Conservation (phyloP, 192 early-diverging fungal species). For the Coemansia sp. region DNA sequence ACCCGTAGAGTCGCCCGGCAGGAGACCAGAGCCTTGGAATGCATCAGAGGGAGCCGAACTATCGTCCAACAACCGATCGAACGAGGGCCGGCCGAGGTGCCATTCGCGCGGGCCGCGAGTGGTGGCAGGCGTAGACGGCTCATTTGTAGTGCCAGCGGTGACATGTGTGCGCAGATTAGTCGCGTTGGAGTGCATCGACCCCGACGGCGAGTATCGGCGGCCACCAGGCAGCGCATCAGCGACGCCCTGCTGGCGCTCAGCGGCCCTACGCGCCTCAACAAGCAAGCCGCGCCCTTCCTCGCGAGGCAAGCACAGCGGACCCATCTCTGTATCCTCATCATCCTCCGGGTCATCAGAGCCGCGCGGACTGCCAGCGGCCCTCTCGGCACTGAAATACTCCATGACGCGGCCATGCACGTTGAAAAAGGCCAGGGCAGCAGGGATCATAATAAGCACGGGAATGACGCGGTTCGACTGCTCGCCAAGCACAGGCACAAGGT, state of each 20-base stretch:
- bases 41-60: not conserved
- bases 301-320: constrained; percentile 40
- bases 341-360: constrained; percentile 24
- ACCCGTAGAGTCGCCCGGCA: constrained; percentile 1
- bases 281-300: constrained; percentile 56
- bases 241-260: constrained; percentile 50
- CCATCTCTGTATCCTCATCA: constrained; percentile 49
- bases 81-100: constrained; percentile 48
- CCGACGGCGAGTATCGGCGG: constrained; percentile 38
- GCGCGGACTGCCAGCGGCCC: constrained; percentile 13
- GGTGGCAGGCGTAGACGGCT: not conserved
- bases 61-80: constrained; percentile 37
- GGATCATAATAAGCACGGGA: constrained; percentile 83
- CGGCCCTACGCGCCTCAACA: constrained; percentile 43
- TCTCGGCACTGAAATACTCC: constrained; percentile 61
- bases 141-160: constrained; percentile 15
- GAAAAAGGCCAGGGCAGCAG: constrained; percentile 73
- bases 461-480: constrained; percentile 86
- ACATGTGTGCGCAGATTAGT: constrained; percentile 24
- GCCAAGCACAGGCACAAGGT: constrained; percentile 91
- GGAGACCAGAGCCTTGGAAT: constrained; percentile 8
- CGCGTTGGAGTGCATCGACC: constrained; percentile 19
- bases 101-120: constrained; percentile 45
- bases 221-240: not conserved
- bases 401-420: constrained; percentile 85